Evolutionary conservation across 2,329 filamentous ascomycete genomes (phyloP).

Genomic region (Penicillium frequentans): DNA sequence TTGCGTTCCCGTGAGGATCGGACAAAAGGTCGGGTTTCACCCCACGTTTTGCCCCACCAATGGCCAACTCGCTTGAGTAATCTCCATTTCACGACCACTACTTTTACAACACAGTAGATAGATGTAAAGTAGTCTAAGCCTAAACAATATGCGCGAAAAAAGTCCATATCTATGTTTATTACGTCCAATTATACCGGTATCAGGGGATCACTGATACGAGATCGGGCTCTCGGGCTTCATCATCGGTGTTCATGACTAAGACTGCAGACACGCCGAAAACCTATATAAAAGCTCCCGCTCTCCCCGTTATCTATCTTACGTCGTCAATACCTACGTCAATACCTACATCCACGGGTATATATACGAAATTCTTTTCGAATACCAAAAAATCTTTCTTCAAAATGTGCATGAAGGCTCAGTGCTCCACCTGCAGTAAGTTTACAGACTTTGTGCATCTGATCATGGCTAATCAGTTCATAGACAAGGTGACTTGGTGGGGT

Average conservation of each 20-base stretch:
- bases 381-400: neutral
- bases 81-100: neutral
- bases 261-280: conserved; percentile 1
- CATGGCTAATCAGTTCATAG: conserved; percentile 36
- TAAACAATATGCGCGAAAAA: neutral
- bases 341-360: neutral
- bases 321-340: neutral
- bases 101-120: neutral
- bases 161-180: neutral
- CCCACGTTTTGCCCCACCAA: conserved; percentile 13
- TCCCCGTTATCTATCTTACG: neutral
- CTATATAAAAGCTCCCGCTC: conserved; percentile 18
- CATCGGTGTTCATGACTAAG: conserved; percentile 27
- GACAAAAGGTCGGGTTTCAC: conserved; percentile 6
- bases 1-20: neutral
- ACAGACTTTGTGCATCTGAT: neutral
- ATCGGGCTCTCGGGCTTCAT: conserved; percentile 28
- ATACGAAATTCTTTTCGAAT: neutral
- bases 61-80: neutral
- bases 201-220: conserved; percentile 5
- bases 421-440: conserved; percentile 62
- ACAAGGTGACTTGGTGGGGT: conserved; percentile 64
- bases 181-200: neutral
- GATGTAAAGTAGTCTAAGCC: neutral
- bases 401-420: conserved; percentile 68